Evolutionary conservation across 2,329 filamentous ascomycete genomes (phyloP), one percentile per base, ranked within the genome.

Genomic region (Aschersonia sp.): DNA sequence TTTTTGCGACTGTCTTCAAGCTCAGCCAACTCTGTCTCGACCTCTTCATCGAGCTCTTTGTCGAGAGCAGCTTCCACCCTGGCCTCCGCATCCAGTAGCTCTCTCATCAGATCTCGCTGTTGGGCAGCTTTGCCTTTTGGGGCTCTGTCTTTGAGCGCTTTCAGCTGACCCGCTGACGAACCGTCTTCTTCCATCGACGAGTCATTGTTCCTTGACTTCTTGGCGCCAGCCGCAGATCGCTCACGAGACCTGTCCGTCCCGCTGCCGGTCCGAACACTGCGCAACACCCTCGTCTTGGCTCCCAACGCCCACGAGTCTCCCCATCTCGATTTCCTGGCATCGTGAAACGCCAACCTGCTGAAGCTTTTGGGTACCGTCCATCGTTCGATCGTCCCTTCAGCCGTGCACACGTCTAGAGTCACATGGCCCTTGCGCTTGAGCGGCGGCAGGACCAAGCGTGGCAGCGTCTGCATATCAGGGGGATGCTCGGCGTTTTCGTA

Each of bases 281-380:
- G 71, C 2, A 65, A 59, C 4, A 84, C 75, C 9, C 88, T 75
- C 0, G 88, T 94, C 73, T 97, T 97, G 29, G 89, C 91, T 0
- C 92, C 92, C 0, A 97, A 72, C 1, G 91, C 89, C 92, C 92
- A 98, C 7, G 97, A 71, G 61, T 97, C 92, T 40, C 92, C 92
- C 92, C 91, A 97, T 47, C 69, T 70, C 0, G 84, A 77, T 67
- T 98, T 98, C 52, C 92, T 80, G 38, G 92, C 92, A 61, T 97
- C 92, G 56, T 85, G 87, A 67, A 91, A 97, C 1, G 89, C 89
- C 57, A 84, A 80, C 56, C 77, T 82, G 62, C 82, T 83, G 65
- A 83, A 92, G 51, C 82, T 88, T 55, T 81, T 81, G 2, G 91
- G 86, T 0, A 98, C 83, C 0, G 84, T 92, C 92, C 92, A 98